Evolutionary conservation across 306 rosid genomes (phyloP), one percentile per base, ranked within the genome.

Genomic region (Alnus rubra): DNA sequence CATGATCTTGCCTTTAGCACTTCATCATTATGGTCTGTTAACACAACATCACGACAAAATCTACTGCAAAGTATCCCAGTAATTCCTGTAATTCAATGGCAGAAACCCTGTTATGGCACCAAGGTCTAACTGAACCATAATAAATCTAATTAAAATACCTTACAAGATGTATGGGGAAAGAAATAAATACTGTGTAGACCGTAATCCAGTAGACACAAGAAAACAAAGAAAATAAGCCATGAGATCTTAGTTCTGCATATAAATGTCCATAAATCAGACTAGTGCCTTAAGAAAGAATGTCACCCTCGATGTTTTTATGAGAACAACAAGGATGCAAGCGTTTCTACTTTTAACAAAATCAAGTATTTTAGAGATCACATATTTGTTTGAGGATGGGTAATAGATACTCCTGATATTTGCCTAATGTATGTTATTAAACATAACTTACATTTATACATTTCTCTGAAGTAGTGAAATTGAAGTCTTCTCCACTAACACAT

Each of bases 11-110:
- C 98, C 98, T 90, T 92, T 33, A 94, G 88, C 53, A 94, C 97
- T 92, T 94, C 97, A 9, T 94, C 97, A 77, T 89, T 94, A 82
- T 94, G 97, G 77, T 94, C 97, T 44, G 98, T 92, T 81, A 92
- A 78, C 68, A 92, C 93, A 76, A 94, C 85, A 84, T 88, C 72
- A 51, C 44, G 81, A 89, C 98, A 94, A 88, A 90, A 92, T 86
- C 91, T 89, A 87, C 97, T 82, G 80, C 97, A 92, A 54, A 91
- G 93, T 81, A 88, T 84, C 74, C 97, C 98, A 9, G 97, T 90
- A 82, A 94, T 77, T 78, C 98, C 97, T 94, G 81, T 30, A 77
- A 65, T 80, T 53, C 37, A 77, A 79, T 23, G 56, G 75, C 74
- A 71, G 6, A 9, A 79, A 74, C 33, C 68, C 49, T 69, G 62